Evolutionary conservation across 148 eudicot species (phyloP), one percentile per base, ranked within the genome.

Genomic region (Fagopyrum tataricum): DNA sequence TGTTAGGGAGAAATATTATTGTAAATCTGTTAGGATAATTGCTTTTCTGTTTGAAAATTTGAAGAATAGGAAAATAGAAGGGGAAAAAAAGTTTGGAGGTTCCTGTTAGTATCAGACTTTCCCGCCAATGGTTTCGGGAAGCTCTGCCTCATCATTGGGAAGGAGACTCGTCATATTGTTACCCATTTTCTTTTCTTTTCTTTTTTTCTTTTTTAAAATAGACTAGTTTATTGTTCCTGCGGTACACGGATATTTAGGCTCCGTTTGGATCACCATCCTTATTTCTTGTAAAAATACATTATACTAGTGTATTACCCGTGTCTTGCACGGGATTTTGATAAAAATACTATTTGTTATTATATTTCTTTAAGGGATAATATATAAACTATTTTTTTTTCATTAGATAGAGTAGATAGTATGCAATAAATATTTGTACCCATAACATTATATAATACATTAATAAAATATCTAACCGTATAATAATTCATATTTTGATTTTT

Each of bases 91-190:
- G 1, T 42, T 43, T 70, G 73, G 55, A 72, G 41, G 72, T 14
- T 74, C 61, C 75, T 13, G 67, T 21, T 79, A 82, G 26, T 11
- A 44, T 44, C 74, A 89, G 89, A 81, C 43, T 72, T 77, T 82
- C 70, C 53, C 76, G 90, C 88, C 88, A 81, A 74, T 48, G 53
- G 56, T 77, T 85, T 86, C 87, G 90, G 79, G 59, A 71, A 68
- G 48, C 48, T 68, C 71, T 68, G 48, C 44, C 47, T 12, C 14
- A 70, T 46, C 48, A 20, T 43, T 68, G 37, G 37, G 37, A 31
- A 31, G 72, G 72, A 61, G 67, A 61, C 67, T 64, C 69, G 44
- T 43, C 69, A 31, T 15, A 37, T 62, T 31, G 68, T 37, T 62
- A 5, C 68, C 14, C 8, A 31, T 62, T 5, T 26, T 15, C 68